A percentile compares a stretch with the other conserved stretches of the same genome.
Evolutionary conservation across 768 basidiomycete genomes (phyloP).

Genomic region (Leccinum subtestaceum): DNA sequence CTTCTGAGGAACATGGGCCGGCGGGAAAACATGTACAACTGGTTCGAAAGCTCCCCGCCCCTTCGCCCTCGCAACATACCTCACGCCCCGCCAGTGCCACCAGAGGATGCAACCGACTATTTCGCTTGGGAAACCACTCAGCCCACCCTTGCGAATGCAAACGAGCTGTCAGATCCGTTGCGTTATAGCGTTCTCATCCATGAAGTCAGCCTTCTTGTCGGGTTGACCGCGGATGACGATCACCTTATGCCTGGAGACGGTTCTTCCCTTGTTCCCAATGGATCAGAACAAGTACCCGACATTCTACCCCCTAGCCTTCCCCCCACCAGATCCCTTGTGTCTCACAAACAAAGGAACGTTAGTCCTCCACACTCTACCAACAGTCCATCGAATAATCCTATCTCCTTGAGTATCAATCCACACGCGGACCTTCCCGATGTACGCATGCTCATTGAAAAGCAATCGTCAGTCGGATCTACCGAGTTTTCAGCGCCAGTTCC

Average conservation of each 20-base stretch:
- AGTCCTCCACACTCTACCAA: neutral
- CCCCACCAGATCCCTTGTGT: slow-evolving; percentile 20
- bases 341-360: slow-evolving; percentile 9
- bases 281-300: slow-evolving; percentile 5
- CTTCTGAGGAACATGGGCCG: slow-evolving; percentile 17
- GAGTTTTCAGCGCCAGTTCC: slow-evolving; percentile 1
- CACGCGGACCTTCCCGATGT: neutral
- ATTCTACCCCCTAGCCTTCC: slow-evolving; percentile 17
- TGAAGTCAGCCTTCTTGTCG: slow-evolving; percentile 33
- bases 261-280: neutral
- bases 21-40: slow-evolving; percentile 6
- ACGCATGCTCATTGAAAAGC: neutral
- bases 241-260: neutral
- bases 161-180: slow-evolving; percentile 9
- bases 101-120: slow-evolving; percentile 6
- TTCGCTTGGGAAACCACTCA: slow-evolving; percentile 18
- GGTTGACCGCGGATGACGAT: slow-evolving; percentile 24
- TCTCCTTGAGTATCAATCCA: neutral
- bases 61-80: neutral
- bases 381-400: neutral
- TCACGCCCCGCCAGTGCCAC: neutral
- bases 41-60: slow-evolving; percentile 11
- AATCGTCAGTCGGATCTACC: neutral
- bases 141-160: neutral
- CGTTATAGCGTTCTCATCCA: slow-evolving; percentile 30